phyloP scores from a whole-genome alignment of 257 asterid species.

The Pogostemon cablin region DNA sequence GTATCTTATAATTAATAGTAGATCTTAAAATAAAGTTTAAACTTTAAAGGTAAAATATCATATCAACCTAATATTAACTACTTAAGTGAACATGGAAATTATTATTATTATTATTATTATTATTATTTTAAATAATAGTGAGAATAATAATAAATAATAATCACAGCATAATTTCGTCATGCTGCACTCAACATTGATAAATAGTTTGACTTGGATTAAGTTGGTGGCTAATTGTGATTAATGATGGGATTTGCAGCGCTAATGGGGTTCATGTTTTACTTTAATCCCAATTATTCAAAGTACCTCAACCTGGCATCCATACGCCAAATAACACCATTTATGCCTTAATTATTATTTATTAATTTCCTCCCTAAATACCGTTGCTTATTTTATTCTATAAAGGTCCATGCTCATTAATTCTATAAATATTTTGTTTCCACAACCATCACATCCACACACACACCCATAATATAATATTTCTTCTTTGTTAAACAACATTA shows the following conservation, averaged over 20 bases:
- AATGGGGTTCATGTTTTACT: constrained; percentile 38
- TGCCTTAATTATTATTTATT: background rate
- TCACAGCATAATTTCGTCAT: too few species aligned
- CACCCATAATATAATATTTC: background rate
- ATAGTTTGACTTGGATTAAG: constrained; percentile 33
- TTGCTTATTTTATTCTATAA: background rate
- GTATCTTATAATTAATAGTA: too few species aligned
- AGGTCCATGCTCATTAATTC: background rate
- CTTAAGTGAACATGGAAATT: too few species aligned
- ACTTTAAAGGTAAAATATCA: too few species aligned
- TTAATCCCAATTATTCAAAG: constrained; percentile 28
- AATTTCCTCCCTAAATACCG: background rate
- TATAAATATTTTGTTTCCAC: constrained; percentile 19
- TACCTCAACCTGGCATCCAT: constrained; percentile 27
- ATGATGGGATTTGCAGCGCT: constrained; percentile 42
- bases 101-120: too few species aligned
- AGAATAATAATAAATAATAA: too few species aligned
- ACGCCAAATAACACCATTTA: constrained; percentile 1
- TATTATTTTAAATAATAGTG: too few species aligned
- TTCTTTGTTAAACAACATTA: constrained; percentile 17
- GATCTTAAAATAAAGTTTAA: too few species aligned
- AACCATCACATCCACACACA: constrained; percentile 3
- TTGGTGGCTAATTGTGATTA: constrained; percentile 32
- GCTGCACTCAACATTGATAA: background rate
- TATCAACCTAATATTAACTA: too few species aligned